phyloP scores from a whole-genome alignment of 1,284 basidiomycete species.

The Coniferiporia weirii region DNA sequence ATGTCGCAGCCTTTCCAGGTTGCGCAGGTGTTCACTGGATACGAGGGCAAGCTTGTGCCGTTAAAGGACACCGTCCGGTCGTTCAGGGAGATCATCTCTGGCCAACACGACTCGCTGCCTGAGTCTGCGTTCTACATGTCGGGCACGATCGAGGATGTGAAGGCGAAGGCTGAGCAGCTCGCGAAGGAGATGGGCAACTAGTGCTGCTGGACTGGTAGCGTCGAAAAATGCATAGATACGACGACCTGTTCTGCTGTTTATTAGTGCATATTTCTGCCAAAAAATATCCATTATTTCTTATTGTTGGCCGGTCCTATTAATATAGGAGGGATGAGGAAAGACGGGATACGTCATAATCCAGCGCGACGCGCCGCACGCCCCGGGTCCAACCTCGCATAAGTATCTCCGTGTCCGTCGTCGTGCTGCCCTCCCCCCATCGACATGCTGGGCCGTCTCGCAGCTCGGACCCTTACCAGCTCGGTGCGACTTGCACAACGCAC shows the following conservation, averaged over 20 bases:
- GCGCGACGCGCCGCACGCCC: background rate
- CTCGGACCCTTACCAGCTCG: background rate
- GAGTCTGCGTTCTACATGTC: conserved; percentile 95
- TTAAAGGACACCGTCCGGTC: conserved; percentile 91
- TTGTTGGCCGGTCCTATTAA: no score
- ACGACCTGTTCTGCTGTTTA: background rate
- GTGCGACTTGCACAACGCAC: background rate
- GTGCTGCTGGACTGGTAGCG: conserved; percentile 5
- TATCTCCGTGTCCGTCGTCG: background rate
- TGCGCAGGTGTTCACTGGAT: conserved; percentile 99
- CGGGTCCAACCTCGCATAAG: background rate
- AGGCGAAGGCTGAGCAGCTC: conserved; percentile 93
- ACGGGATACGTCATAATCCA: background rate
- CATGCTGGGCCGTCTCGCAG: conserved; percentile 12
- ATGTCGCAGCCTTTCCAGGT: conserved; percentile 99
- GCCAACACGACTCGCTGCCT: conserved; percentile 82
- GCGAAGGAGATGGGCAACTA: conserved; percentile 85
- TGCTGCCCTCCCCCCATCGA: background rate
- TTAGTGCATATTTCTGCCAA: background rate
- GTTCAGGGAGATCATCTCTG: conserved; percentile 95
- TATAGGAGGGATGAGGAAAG: background rate
- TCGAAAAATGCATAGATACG: conserved; percentile 1
- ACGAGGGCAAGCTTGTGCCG: conserved; percentile 92
- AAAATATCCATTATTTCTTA: background rate
- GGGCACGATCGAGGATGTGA: conserved; percentile 92